Percentiles rank a stretch among this genome's conserved stretches.
These are phyloP conservation scores for Rhododendron kiyosumense DNA, from an alignment of 148 eudicot species.

Conservation along the genomic window DNA sequence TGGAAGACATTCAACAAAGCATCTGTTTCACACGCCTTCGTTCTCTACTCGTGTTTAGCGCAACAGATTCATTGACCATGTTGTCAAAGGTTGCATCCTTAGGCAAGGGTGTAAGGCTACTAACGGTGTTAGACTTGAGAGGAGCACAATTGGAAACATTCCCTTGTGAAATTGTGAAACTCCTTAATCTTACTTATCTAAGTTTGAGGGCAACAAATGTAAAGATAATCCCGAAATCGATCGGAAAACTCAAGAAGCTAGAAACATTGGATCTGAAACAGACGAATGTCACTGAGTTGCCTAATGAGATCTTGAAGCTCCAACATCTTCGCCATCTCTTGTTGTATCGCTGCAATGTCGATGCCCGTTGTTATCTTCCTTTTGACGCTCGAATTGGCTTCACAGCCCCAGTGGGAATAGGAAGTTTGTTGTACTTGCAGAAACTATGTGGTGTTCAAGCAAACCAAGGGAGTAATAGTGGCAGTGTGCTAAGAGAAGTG, in stretches of 20 bases:
- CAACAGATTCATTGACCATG: neutral
- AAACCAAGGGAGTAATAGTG: neutral
- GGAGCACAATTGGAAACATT: neutral
- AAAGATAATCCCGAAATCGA: neutral
- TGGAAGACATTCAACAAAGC: neutral
- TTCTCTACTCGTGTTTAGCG: neutral
- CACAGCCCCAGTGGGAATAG: no score
- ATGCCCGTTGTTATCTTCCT: no score
- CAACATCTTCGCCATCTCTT: neutral
- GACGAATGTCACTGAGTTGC: neutral
- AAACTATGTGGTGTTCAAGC: neutral
- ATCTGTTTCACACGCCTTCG: neutral
- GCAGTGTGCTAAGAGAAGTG: constrained; percentile 6
- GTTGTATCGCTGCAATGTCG: no score
- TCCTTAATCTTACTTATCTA: neutral
- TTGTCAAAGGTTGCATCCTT: neutral
- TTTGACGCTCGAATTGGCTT: no score
- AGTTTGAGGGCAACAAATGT: neutral
- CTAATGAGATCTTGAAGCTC: neutral
- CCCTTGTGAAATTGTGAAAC: neutral
- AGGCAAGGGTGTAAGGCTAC: neutral
- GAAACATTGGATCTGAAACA: neutral
- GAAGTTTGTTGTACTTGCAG: no score
- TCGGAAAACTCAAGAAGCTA: neutral
- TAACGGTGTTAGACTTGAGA: neutral